Evolutionary conservation across 176 grass and related monocot genomes (phyloP).

Genomic region (Rhynchospora pubera): DNA sequence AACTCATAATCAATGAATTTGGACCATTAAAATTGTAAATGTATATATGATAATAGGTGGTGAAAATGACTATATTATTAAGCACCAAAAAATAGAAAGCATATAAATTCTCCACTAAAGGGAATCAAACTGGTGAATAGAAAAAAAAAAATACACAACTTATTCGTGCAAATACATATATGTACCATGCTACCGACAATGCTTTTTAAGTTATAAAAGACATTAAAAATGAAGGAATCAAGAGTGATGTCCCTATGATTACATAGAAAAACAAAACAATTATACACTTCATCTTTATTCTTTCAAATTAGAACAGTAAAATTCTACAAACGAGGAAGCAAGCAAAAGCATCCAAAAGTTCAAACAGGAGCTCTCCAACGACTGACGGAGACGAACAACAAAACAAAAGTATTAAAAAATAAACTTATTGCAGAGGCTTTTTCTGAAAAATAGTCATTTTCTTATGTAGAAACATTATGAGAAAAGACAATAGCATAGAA

Average conservation of each 20-base stretch:
- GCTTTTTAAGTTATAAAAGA: not conserved
- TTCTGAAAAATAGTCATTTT: not conserved
- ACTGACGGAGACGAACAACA: no score
- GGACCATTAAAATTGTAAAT: no score
- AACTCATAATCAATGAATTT: no score
- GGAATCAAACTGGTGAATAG: no score
- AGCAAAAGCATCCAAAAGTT: no score
- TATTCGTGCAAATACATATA: not conserved
- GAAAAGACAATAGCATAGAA: not conserved
- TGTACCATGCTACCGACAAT: not conserved
- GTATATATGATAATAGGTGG: no score
- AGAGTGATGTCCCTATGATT: not conserved
- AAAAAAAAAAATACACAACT: not conserved
- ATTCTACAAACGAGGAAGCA: not conserved
- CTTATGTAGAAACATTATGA: not conserved
- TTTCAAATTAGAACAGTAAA: not conserved
- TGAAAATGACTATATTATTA: no score
- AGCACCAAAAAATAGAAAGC: no score
- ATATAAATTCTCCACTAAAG: no score
- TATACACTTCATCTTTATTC: not conserved
- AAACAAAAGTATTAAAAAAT: not conserved
- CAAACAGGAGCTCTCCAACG: no score
- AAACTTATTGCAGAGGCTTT: not conserved
- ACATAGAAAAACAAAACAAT: not conserved
- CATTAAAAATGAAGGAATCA: not conserved